phyloP scores from a whole-genome alignment of 257 asterid species.

The Penstemon eatonii region DNA sequence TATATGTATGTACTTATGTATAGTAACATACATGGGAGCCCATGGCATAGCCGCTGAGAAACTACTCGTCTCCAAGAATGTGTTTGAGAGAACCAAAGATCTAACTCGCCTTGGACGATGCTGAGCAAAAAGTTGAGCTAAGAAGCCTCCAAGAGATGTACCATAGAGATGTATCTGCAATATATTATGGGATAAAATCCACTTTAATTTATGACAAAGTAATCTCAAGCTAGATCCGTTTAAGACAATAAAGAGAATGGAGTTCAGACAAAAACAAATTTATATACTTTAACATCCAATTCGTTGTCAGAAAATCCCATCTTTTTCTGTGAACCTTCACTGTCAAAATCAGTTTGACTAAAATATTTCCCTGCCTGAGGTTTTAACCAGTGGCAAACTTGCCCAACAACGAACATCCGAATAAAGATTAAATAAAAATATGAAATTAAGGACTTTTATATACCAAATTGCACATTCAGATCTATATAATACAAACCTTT shows the following conservation, averaged over 20 bases:
- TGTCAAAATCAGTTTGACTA: background rate
- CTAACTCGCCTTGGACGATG: slow-evolving; percentile 94
- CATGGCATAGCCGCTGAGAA: slow-evolving; percentile 95
- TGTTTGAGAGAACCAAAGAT: slow-evolving; percentile 89
- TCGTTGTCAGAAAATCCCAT: background rate
- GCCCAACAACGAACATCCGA: too few relatives aligned
- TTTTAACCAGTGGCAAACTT: too few relatives aligned
- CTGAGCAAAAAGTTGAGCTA: slow-evolving; percentile 96
- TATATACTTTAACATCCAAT: background rate
- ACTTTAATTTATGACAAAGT: slow-evolving; percentile 20
- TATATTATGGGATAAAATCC: slow-evolving; percentile 17
- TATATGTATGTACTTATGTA: background rate
- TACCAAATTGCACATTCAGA: too few relatives aligned
- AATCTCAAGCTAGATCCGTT: background rate
- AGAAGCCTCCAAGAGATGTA: slow-evolving; percentile 96
- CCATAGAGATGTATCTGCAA: slow-evolving; percentile 91
- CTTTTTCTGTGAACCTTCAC: background rate
- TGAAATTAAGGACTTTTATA: too few relatives aligned
- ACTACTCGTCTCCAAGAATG: slow-evolving; percentile 86
- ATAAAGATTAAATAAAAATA: too few relatives aligned
- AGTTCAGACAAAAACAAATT: background rate
- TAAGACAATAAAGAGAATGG: background rate
- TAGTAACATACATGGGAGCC: slow-evolving; percentile 82
- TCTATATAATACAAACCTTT: too few relatives aligned
- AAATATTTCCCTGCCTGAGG: too few relatives aligned